phyloP scores from a whole-genome alignment of 176 grass and related monocot genomes.

The Otatea glauca region DNA sequence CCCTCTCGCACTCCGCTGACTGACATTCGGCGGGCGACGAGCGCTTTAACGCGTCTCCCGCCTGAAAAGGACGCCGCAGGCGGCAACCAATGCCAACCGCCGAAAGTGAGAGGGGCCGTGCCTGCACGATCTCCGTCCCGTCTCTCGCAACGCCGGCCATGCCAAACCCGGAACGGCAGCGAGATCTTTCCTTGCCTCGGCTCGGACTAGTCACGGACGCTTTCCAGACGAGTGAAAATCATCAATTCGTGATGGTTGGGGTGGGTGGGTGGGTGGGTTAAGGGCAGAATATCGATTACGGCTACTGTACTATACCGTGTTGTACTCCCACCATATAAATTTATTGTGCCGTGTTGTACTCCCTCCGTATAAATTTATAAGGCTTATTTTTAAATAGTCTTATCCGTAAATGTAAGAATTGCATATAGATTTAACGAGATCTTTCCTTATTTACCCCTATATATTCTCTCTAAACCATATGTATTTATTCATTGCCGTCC shows the following conservation, averaged over 20 bases:
- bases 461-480: too few relatives aligned
- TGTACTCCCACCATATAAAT: background rate
- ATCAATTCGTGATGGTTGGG: background rate
- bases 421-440: too few relatives aligned
- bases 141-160: background rate
- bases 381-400: too few relatives aligned
- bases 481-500: too few relatives aligned
- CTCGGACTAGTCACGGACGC: background rate
- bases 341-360: background rate
- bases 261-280: too few relatives aligned
- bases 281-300: background rate
- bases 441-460: too few relatives aligned
- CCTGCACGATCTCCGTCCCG: slow-evolving; percentile 1
- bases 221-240: background rate
- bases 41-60: background rate
- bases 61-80: too few relatives aligned
- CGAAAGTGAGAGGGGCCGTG: background rate
- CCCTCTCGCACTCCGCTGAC: background rate
- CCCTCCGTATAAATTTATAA: too few relatives aligned
- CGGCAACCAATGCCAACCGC: background rate
- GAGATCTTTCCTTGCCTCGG: background rate
- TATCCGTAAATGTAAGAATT: too few relatives aligned
- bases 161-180: background rate
- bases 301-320: background rate
- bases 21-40: background rate